These are phyloP conservation scores for Xylaria telfairii DNA, from an alignment of 495 filamentous ascomycete genomes.

Conservation along the genomic window DNA sequence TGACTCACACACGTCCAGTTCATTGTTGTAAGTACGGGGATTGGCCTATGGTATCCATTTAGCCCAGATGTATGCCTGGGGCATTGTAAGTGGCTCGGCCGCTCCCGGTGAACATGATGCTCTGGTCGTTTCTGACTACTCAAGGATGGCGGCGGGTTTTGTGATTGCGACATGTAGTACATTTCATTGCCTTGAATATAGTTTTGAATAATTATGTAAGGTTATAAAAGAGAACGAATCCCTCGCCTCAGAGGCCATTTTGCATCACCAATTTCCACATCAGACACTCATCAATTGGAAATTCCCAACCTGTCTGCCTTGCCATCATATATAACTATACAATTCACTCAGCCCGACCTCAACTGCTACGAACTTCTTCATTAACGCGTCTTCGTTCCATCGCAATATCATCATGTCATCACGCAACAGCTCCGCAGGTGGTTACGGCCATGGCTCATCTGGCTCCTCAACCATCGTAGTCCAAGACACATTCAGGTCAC, in stretches of 20 bases:
- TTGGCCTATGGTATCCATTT: constrained; percentile 10
- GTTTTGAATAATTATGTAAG: not conserved
- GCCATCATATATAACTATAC: not conserved
- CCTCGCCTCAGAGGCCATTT: not conserved
- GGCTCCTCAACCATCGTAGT: not conserved
- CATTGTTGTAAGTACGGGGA: not conserved
- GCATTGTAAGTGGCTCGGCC: constrained; percentile 17
- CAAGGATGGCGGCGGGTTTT: not conserved
- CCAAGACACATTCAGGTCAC: constrained; percentile 9
- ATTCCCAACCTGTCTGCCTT: not conserved
- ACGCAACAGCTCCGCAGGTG: not conserved
- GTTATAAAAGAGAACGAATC: not conserved
- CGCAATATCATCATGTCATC: constrained; percentile 17
- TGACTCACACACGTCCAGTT: constrained; percentile 15
- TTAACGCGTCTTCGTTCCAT: not conserved
- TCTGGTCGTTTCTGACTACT: not conserved
- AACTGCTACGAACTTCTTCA: not conserved
- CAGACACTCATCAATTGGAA: not conserved
- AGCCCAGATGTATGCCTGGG: constrained; percentile 17
- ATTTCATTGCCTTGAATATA: not conserved
- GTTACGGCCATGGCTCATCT: not conserved
- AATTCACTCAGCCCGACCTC: not conserved
- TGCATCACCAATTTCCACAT: not conserved
- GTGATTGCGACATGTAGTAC: not conserved
- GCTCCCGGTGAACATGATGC: not conserved